These are phyloP conservation scores for Trichomonascus vanleenenianus DNA, from an alignment of 805 yeast genomes.

Conservation along the genomic window DNA sequence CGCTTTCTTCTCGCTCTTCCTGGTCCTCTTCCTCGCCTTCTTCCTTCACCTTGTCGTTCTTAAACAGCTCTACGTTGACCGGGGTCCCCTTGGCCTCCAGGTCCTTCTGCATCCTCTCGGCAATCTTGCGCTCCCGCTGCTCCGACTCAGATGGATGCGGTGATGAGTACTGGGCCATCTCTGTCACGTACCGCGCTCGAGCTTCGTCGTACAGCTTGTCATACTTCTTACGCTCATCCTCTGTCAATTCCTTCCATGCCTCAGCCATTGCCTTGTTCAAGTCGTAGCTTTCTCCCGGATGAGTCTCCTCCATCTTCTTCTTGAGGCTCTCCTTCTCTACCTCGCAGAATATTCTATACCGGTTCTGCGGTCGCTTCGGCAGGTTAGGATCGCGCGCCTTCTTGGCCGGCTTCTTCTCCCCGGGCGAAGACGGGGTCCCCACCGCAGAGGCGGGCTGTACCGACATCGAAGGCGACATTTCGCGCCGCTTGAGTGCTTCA, in stretches of 20 bases:
- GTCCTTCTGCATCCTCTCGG: not conserved
- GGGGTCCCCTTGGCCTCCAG: not conserved
- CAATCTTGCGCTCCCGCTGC: not conserved
- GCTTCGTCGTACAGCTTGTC: conserved; percentile 72
- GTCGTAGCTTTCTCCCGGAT: conserved; percentile 44
- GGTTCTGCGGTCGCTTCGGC: conserved; percentile 87
- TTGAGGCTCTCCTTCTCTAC: conserved; percentile 68
- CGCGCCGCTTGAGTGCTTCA: conserved; percentile 3
- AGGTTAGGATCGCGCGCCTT: conserved; percentile 66
- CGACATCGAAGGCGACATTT: conserved; percentile 1
- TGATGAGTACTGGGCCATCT: conserved; percentile 49
- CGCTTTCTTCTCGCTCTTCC: not conserved
- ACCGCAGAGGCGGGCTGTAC: not conserved
- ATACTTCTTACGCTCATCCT: conserved; percentile 63
- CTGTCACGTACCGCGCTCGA: conserved; percentile 62
- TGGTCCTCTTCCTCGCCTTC: conserved; percentile 6
- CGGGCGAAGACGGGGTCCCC: conserved; percentile 23
- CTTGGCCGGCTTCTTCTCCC: conserved; percentile 25
- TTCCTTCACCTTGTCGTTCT: conserved; percentile 5
- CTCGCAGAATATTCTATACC: conserved; percentile 82
- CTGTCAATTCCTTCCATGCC: conserved; percentile 71
- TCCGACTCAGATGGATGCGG: conserved; percentile 1
- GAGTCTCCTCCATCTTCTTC: conserved; percentile 47
- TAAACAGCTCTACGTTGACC: conserved; percentile 4
- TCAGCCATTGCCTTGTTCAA: conserved; percentile 74